Percentiles rank a stretch among this genome's conserved stretches.
Evolutionary conservation across 2,329 filamentous ascomycete genomes (phyloP).

Genomic region (Dactylellina parvicollis): DNA sequence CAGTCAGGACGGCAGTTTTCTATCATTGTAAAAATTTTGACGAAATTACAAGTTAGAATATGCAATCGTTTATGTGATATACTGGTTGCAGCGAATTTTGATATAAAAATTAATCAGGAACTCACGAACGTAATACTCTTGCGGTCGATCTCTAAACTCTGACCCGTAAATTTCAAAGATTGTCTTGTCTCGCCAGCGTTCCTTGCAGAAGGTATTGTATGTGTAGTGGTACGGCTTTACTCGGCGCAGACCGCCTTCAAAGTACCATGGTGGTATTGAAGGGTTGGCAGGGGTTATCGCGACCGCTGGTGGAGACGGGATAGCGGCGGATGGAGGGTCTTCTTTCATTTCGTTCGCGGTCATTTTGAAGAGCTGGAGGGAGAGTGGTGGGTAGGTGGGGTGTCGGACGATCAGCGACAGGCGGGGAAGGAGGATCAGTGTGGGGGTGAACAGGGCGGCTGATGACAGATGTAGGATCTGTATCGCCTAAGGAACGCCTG

Average conservation of each 20-base stretch:
- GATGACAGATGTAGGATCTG: slow-evolving; percentile 22
- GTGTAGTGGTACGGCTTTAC: slow-evolving; percentile 90
- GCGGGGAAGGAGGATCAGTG: slow-evolving; percentile 34
- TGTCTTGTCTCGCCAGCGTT: slow-evolving; percentile 84
- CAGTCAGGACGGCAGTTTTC: slow-evolving; percentile 79
- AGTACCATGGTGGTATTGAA: slow-evolving; percentile 72
- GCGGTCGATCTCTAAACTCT: slow-evolving; percentile 88
- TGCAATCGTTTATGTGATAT: not conserved
- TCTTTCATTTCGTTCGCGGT: slow-evolving; percentile 1
- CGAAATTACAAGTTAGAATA: too few relatives aligned
- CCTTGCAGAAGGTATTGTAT: slow-evolving; percentile 94
- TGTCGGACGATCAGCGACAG: slow-evolving; percentile 52
- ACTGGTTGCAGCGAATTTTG: not conserved
- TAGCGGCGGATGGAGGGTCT: not conserved
- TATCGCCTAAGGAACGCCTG: slow-evolving; percentile 1
- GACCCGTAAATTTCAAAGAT: slow-evolving; percentile 87
- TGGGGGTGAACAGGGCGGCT: not conserved
- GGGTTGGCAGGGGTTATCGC: slow-evolving; percentile 30
- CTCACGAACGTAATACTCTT: slow-evolving; percentile 80
- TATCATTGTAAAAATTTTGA: slow-evolving; percentile 60
- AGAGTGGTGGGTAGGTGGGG: slow-evolving; percentile 19
- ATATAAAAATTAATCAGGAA: slow-evolving; percentile 12
- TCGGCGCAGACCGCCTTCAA: slow-evolving; percentile 83
- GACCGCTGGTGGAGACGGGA: slow-evolving; percentile 9
- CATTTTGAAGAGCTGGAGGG: slow-evolving; percentile 44